Percentiles rank a stretch among this genome's conserved stretches.
These are phyloP conservation scores for Candida michaelii DNA, from an alignment of 805 yeast species.

Conservation along the genomic window DNA sequence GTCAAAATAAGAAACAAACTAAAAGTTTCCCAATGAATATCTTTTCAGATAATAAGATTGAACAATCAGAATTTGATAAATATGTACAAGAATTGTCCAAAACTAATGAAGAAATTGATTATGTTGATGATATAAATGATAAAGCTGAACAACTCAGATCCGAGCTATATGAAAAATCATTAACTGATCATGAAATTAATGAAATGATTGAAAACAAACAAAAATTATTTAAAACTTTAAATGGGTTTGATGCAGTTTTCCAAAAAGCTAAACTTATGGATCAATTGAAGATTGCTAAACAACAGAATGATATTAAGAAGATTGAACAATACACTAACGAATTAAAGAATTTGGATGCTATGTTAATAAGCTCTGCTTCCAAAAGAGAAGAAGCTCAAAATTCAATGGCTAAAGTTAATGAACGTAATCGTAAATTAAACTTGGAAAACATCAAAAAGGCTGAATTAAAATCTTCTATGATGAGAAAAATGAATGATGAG, in stretches of 20 bases:
- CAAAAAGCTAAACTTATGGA: constrained; percentile 71
- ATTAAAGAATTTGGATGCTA: constrained; percentile 46
- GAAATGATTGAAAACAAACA: constrained; percentile 75
- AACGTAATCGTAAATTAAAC: constrained; percentile 82
- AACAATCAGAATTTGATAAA: constrained; percentile 68
- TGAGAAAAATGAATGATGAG: constrained; percentile 38
- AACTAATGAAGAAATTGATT: constrained; percentile 59
- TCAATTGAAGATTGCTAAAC: constrained; percentile 73
- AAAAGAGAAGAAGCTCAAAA: constrained; percentile 36
- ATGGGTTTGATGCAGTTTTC: constrained; percentile 63
- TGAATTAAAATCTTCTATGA: constrained; percentile 62
- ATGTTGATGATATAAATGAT: constrained; percentile 59
- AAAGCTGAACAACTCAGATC: constrained; percentile 60
- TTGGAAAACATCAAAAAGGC: constrained; percentile 76
- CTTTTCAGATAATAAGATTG: constrained; percentile 75
- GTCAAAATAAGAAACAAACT: constrained; percentile 76
- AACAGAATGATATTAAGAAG: constrained; percentile 43
- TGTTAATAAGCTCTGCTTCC: constrained; percentile 42
- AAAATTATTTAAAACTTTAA: constrained; percentile 46
- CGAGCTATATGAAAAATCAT: constrained; percentile 59
- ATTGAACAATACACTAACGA: constrained; percentile 30
- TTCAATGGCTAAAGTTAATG: constrained; percentile 70
- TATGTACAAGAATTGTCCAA: constrained; percentile 63
- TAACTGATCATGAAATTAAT: constrained; percentile 74
- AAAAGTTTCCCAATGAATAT: constrained; percentile 75